Evolutionary conservation across 2,329 filamentous ascomycete genomes (phyloP).

Genomic region (Trichoderma sp.): DNA sequence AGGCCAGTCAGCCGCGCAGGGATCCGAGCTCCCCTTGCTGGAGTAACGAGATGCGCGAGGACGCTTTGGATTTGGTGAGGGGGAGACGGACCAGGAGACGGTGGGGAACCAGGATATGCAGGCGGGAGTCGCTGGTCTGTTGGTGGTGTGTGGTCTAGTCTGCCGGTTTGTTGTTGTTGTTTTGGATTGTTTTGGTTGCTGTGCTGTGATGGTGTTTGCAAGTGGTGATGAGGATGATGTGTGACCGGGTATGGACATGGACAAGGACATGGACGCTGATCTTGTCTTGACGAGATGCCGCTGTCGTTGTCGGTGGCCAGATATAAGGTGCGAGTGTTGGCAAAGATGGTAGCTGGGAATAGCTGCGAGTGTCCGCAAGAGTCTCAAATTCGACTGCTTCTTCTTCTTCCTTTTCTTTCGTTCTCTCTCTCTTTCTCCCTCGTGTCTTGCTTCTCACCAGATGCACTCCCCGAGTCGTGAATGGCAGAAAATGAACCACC

Average conservation of each 20-base stretch:
- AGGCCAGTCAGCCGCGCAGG: constrained; percentile 15
- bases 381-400: too few relatives aligned
- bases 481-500: not conserved
- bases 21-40: constrained; percentile 9
- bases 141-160: not conserved
- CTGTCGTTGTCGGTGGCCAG: not conserved
- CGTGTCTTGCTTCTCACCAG: not conserved
- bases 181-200: not conserved
- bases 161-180: not conserved
- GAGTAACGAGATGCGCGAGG: constrained; percentile 14
- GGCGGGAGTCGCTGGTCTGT: not conserved
- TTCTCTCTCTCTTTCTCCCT: not conserved
- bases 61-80: not conserved
- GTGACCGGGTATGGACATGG: not conserved
- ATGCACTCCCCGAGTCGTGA: not conserved
- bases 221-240: not conserved
- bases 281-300: not conserved
- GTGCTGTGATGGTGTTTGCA: not conserved
- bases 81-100: not conserved
- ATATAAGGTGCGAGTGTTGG: not conserved
- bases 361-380: not conserved
- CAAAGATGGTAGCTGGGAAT: not conserved
- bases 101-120: not conserved
- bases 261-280: not conserved
- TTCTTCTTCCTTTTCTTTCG: not conserved